These are phyloP conservation scores for Echinochloa phyllopogon DNA, from an alignment of 176 grass and related monocot genomes.

Conservation along the genomic window DNA sequence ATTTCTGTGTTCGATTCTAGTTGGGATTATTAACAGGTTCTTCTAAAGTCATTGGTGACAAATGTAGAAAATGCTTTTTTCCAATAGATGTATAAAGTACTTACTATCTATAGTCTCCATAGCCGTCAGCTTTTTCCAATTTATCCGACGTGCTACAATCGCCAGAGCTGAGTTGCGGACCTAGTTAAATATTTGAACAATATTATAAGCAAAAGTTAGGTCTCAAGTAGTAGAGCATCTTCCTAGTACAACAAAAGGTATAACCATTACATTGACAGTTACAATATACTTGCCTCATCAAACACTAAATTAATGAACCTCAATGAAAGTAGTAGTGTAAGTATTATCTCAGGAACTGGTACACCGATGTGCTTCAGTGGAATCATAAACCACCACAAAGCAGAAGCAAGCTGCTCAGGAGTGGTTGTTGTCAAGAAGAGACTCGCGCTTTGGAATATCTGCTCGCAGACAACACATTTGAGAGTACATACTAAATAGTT, in stretches of 20 bases:
- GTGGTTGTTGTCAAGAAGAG: constrained; percentile 89
- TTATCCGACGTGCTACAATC: constrained; percentile 78
- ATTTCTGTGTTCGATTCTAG: neutral
- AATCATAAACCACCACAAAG: constrained; percentile 93
- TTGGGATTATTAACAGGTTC: neutral
- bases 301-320: constrained; percentile 97
- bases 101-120: constrained; percentile 95
- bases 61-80: constrained; percentile 7
- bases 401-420: constrained; percentile 95
- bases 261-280: constrained; percentile 11
- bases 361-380: constrained; percentile 76
- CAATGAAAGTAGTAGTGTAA: constrained; percentile 89
- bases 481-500: neutral
- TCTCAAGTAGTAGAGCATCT: constrained; percentile 30
- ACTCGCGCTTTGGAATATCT: constrained; percentile 99
- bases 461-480: constrained; percentile 40
- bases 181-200: constrained; percentile 51
- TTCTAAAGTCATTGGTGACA: neutral
- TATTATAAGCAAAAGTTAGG: constrained; percentile 31
- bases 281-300: constrained; percentile 79
- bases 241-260: constrained; percentile 33
- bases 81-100: constrained; percentile 35
- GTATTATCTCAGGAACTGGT: constrained; percentile 87
- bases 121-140: constrained; percentile 66
- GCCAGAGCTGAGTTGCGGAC: constrained; percentile 84